Base-by-base conservation (phyloP, 2,329 filamentous ascomycete genomes). In the Diaporthe longicolla region DNA sequence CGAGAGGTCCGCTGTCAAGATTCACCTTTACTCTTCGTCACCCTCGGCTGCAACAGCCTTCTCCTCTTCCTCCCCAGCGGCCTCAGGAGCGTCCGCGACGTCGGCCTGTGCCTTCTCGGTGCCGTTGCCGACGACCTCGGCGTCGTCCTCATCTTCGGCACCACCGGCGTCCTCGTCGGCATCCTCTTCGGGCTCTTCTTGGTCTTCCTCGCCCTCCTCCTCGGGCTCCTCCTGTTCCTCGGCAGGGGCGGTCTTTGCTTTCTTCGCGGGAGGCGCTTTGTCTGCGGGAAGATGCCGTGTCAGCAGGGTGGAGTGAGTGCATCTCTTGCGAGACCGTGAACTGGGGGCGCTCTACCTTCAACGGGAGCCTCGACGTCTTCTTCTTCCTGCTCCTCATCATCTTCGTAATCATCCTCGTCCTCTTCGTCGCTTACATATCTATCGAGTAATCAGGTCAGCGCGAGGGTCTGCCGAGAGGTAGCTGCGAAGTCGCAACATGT, bases 191-290 rank as follows among this genome's bases (percentile, higher is more conserved):
- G 78, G 40, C 40, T 43, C 40, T 19, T 43, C 40, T 43, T 43
- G 40, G 13, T 43, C 40, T 17, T 76, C 80, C 2, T 77, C 79
- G 10, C 78, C 24, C 19, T 76, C 77, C 9, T 77, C 75, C 21
- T 76, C 77, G 17, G 75, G 78, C 40, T 79, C 77, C 48, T 77
- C 71, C 26, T 73, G 76, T 24, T 71, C 77, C 24, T 74, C 74
- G 35, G 80, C 80, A 29, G 81, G 78, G 72, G 78, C 81, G 35
- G 85, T 87, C 85, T 88, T 89, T 78, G 83, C 84, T 82, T 88
- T 88, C 83, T 89, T 89, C 73, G 84, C 84, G 50, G 87, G 87
- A 65, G 85, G 86, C 70, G 83, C 83, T 74, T 83, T 80, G 70
- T 81, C 82, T 85, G 76, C 13, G 19, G 15, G 45, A 26, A 50